Evolutionary conservation across 768 basidiomycete genomes (phyloP), one percentile per base, ranked within the genome.

Genomic region (Kwoniella sp.): DNA sequence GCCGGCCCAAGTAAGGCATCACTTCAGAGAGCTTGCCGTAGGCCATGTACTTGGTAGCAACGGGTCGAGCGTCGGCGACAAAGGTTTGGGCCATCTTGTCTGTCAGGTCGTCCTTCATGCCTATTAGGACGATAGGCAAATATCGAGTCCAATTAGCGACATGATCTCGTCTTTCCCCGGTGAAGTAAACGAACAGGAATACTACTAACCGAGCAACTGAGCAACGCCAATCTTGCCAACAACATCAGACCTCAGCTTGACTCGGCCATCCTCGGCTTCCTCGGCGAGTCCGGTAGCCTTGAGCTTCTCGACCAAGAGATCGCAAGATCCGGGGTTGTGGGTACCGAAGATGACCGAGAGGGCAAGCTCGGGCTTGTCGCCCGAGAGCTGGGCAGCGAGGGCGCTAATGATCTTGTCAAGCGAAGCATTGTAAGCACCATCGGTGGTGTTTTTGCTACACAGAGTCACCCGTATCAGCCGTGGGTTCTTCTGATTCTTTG

Each of bases 1-100:
- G 85, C 31, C 93, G 85, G 45, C 89, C 85, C 9, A 96, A 85
- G 78, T 95, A 97, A 0, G 94, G 93, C 87, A 96, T 89, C 11
- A 92, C 90, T 57, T 65, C 61, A 29, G 45, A 26, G 48, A 61
- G 57, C 34, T 62, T 31, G 22, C 78, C 59, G 68, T 77, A 67
- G 30, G 71, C 76, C 29, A 77, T 73, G 64, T 77, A 77, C 68
- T 95, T 95, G 81, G 92, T 84, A 0, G 91, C 87, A 60, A 91
- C 85, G 0, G 93, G 92, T n/a, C 61, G 67, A 84, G 82, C 20
- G 84, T 67, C 45, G 81, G 78, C 57, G 77, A 72, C 82, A 23
- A 87, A 87, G 34, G 83, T 84, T 1, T 82, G 79, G 1, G 87
- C 88, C 22, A 94, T 82, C 70, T 86, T 84, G 65, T 91, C 84